phyloP scores from a whole-genome alignment of 2,329 filamentous ascomycete genomes.

The Alternaria brassicae region DNA sequence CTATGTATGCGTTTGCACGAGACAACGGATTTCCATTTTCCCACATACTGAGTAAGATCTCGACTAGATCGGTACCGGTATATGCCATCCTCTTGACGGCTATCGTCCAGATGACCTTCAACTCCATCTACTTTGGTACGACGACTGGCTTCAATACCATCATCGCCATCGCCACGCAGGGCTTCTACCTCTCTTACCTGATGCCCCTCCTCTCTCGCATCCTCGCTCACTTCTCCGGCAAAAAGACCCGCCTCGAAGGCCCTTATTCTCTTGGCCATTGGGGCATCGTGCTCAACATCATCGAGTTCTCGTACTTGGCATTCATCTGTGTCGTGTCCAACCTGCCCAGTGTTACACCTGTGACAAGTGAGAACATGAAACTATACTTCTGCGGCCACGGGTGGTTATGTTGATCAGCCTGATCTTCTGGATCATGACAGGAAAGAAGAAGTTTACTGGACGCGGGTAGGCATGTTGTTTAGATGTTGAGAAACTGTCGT shows the following conservation, averaged over 20 bases:
- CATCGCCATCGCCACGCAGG: constrained; percentile 64
- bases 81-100: constrained; percentile 58
- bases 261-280: constrained; percentile 57
- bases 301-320: constrained; percentile 61
- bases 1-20: constrained; percentile 58
- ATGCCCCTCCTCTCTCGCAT: constrained; percentile 62
- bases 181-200: constrained; percentile 66
- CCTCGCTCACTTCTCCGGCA: constrained; percentile 54
- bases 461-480: constrained; percentile 24
- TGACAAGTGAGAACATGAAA: constrained; percentile 66
- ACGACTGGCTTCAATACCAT: constrained; percentile 64
- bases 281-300: constrained; percentile 55
- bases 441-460: constrained; percentile 59
- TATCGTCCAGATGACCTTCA: constrained; percentile 60
- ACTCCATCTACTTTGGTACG: constrained; percentile 64
- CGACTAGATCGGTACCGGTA: constrained; percentile 58
- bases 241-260: constrained; percentile 53
- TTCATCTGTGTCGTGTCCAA: constrained; percentile 66
- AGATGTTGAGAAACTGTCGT: neutral
- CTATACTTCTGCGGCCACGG: constrained; percentile 64
- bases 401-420: constrained; percentile 60
- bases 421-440: constrained; percentile 62
- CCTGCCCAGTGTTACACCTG: constrained; percentile 60
- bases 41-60: constrained; percentile 55
- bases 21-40: constrained; percentile 64